Percentiles rank a stretch among this genome's conserved stretches.
Conservation (phyloP, 1,139 yeast species). For the Kodamaea plutei region DNA sequence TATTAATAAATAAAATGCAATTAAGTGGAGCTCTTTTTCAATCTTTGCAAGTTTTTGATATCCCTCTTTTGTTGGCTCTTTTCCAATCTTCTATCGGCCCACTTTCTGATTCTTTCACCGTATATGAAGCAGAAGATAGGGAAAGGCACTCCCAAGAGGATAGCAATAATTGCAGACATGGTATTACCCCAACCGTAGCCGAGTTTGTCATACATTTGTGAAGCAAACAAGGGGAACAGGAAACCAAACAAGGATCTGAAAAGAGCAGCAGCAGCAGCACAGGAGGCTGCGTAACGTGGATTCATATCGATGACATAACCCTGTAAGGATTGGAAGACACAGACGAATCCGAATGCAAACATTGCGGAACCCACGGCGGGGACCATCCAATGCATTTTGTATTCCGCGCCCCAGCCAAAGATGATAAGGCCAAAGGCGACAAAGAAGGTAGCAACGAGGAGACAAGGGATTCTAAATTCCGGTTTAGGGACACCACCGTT, state of each 20-base stretch:
- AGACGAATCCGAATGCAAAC: slow-evolving; percentile 42
- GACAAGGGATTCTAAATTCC: slow-evolving; percentile 41
- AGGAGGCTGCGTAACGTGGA: slow-evolving; percentile 40
- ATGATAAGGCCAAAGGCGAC: slow-evolving; percentile 42
- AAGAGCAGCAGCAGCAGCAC: slow-evolving; percentile 47
- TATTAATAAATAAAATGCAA: too few relatives aligned
- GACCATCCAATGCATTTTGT: slow-evolving; percentile 43
- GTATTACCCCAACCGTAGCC: slow-evolving; percentile 48
- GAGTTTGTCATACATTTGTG: slow-evolving; percentile 33
- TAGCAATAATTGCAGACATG: slow-evolving; percentile 39
- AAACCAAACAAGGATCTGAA: slow-evolving; percentile 43
- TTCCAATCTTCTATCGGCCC: slow-evolving; percentile 36
- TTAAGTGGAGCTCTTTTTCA: too few relatives aligned
- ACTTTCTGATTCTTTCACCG: slow-evolving; percentile 36
- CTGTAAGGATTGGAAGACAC: slow-evolving; percentile 43
- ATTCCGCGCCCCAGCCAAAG: slow-evolving; percentile 47
- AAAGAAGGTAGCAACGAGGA: slow-evolving; percentile 32
- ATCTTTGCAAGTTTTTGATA: slow-evolving; percentile 28
- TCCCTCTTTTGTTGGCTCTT: slow-evolving; percentile 30
- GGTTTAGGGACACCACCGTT: slow-evolving; percentile 40
- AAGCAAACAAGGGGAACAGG: slow-evolving; percentile 41
- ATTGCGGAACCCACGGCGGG: slow-evolving; percentile 43
- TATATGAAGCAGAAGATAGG: slow-evolving; percentile 39
- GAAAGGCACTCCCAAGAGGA: slow-evolving; percentile 41
- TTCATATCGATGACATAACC: slow-evolving; percentile 45